Evolutionary conservation across 2,329 filamentous ascomycete genomes (phyloP).

Genomic region (Microcera coccophila): DNA sequence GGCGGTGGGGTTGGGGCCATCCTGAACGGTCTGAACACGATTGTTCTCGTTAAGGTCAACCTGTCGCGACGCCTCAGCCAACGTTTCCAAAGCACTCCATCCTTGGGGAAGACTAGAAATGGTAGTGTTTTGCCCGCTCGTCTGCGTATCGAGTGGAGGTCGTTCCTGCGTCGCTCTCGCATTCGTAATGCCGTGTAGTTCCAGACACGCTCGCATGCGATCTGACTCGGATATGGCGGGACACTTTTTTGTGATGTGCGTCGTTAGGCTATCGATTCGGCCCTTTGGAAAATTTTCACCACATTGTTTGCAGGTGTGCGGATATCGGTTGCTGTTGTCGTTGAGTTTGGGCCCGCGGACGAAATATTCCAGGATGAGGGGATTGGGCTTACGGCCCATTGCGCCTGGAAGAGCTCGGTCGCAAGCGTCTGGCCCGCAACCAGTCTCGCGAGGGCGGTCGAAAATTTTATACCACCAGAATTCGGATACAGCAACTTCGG

Average conservation of each 20-base stretch:
- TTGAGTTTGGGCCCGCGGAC: constrained; percentile 79
- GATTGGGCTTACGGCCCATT: constrained; percentile 83
- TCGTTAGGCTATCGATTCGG: constrained; percentile 75
- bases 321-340: constrained; percentile 87
- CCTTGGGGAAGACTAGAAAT: constrained; percentile 47
- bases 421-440: constrained; percentile 27
- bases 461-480: constrained; percentile 16
- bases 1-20: constrained; percentile 29
- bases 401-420: constrained; percentile 26
- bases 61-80: constrained; percentile 83
- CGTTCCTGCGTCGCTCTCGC: constrained; percentile 34
- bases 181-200: constrained; percentile 66
- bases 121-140: constrained; percentile 28
- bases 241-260: constrained; percentile 82
- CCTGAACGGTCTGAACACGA: constrained; percentile 42
- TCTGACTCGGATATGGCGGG: constrained; percentile 72
- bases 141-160: constrained; percentile 24
- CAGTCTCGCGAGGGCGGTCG: constrained; percentile 17
- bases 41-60: constrained; percentile 64
- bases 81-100: constrained; percentile 78
- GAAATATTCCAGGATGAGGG: constrained; percentile 83
- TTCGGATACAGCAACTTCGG: constrained; percentile 11
- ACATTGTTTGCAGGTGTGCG: constrained; percentile 84
- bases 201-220: constrained; percentile 68
- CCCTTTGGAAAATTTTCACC: constrained; percentile 89